Percentiles rank a stretch among this genome's conserved stretches.
These are phyloP conservation scores for Sarocladium strictum DNA, from an alignment of 2,329 filamentous ascomycete species.

Conservation along the genomic window DNA sequence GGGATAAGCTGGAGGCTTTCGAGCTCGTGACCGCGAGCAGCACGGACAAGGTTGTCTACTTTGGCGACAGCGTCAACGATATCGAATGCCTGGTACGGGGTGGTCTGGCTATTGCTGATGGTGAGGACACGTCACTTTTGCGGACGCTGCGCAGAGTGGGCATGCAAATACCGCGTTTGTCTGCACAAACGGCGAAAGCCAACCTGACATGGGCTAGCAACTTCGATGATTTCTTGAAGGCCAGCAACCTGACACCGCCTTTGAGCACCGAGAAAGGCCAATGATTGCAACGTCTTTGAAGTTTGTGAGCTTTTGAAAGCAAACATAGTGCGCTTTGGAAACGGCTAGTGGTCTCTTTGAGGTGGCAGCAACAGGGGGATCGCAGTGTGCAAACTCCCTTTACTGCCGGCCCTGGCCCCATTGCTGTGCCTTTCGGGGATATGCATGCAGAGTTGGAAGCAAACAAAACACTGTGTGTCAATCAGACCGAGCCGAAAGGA, in stretches of 20 bases:
- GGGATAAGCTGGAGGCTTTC: conserved; percentile 41
- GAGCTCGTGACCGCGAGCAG: conserved; percentile 17
- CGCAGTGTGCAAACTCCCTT: too few relatives aligned
- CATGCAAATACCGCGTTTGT: conserved; percentile 12
- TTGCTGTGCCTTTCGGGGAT: too few relatives aligned
- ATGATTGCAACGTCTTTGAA: too few relatives aligned
- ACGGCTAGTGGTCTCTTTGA: too few relatives aligned
- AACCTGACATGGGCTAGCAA: conserved; percentile 36
- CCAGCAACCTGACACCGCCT: neutral
- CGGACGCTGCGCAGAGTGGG: conserved; percentile 31
- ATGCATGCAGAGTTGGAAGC: too few relatives aligned
- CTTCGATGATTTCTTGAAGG: conserved; percentile 34
- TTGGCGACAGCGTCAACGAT: conserved; percentile 54
- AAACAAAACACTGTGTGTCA: too few relatives aligned
- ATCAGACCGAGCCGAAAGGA: too few relatives aligned
- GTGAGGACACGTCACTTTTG: conserved; percentile 27
- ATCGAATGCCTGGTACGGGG: conserved; percentile 43
- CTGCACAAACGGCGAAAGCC: conserved; percentile 15
- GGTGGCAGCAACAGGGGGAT: too few relatives aligned
- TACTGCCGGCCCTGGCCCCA: too few relatives aligned
- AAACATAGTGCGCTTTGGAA: neutral
- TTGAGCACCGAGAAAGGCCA: neutral
- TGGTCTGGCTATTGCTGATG: conserved; percentile 41
- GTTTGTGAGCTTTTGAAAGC: neutral
- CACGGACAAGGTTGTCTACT: conserved; percentile 36